These are phyloP conservation scores for Peniophora sp. DNA, from an alignment of 1,284 basidiomycete species.

Conservation along the genomic window DNA sequence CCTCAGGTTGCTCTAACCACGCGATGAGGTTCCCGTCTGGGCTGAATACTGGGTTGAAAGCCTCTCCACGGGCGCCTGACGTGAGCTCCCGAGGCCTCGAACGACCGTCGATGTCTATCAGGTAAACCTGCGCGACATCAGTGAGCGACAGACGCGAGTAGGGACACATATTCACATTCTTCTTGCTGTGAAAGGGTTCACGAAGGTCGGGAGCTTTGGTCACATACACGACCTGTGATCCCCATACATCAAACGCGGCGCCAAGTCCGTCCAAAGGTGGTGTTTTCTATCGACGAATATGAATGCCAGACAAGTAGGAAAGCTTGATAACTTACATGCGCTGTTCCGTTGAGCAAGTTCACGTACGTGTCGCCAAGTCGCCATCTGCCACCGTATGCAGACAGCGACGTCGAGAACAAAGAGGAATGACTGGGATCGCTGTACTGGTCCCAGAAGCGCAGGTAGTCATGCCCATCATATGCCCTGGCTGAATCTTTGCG, in stretches of 20 bases:
- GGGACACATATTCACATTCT: conserved; percentile 44
- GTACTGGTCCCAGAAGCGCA: conserved; percentile 88
- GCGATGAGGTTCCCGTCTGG: conserved; percentile 61
- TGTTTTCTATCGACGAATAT: conserved; percentile 30
- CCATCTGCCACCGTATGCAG: conserved; percentile 28
- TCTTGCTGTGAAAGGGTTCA: conserved; percentile 70
- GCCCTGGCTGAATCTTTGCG: conserved; percentile 69
- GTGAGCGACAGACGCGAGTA: background rate
- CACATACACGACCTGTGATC: conserved; percentile 64
- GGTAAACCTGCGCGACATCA: conserved; percentile 44
- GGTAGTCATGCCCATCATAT: conserved; percentile 61
- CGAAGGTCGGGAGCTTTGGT: conserved; percentile 71
- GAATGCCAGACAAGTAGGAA: conserved; percentile 7
- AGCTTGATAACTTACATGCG: conserved; percentile 47
- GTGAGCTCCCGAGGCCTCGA: conserved; percentile 55
- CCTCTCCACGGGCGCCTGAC: conserved; percentile 74
- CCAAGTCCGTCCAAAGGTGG: conserved; percentile 80
- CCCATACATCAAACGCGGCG: conserved; percentile 52
- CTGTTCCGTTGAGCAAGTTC: conserved; percentile 54
- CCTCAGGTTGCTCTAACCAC: conserved; percentile 78
- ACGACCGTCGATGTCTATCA: conserved; percentile 44
- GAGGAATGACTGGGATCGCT: conserved; percentile 59
- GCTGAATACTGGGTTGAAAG: conserved; percentile 60
- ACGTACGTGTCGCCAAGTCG: conserved; percentile 39
- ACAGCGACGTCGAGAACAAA: conserved; percentile 57